A percentile compares a stretch with the other conserved stretches of the same genome.
Evolutionary conservation across 2,329 filamentous ascomycete species (phyloP).

Genomic region (Verticillium nubilum): DNA sequence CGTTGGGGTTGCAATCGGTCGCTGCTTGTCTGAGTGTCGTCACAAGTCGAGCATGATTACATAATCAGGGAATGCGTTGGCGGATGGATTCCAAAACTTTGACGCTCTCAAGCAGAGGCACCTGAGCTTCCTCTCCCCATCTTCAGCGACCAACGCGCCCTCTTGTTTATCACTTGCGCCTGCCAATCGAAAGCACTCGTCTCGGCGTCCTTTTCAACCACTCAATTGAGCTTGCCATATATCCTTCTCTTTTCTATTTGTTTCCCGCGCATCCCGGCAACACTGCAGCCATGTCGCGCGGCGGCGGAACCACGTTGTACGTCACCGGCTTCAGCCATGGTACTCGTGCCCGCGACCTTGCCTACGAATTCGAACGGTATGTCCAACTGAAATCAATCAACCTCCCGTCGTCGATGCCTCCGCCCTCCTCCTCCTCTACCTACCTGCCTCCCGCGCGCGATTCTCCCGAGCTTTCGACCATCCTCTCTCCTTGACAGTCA

Average conservation of each 20-base stretch:
- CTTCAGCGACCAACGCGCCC: not conserved
- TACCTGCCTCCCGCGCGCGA: slow-evolving; percentile 20
- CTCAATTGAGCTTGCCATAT: not conserved
- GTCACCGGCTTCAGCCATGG: slow-evolving; percentile 99
- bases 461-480: slow-evolving; percentile 19
- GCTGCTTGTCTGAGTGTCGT: not conserved
- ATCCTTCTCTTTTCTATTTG: not conserved
- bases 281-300: slow-evolving; percentile 69
- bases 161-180: not conserved
- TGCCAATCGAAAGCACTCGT: not conserved
- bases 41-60: not conserved
- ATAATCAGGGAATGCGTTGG: not conserved
- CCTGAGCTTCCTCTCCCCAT: not conserved
- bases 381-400: slow-evolving; percentile 48
- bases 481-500: slow-evolving; percentile 21
- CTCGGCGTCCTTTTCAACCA: not conserved
- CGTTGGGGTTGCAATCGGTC: not conserved
- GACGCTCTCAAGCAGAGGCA: not conserved
- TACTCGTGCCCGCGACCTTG: slow-evolving; percentile 96
- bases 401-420: slow-evolving; percentile 24
- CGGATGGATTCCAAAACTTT: not conserved
- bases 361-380: slow-evolving; percentile 99
- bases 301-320: slow-evolving; percentile 89
- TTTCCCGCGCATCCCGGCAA: not conserved
- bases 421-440: slow-evolving; percentile 23